Percentiles rank a stretch among this genome's conserved stretches.
Evolutionary conservation across 1,284 basidiomycete species (phyloP).

Genomic region (Trichosporon inkin): DNA sequence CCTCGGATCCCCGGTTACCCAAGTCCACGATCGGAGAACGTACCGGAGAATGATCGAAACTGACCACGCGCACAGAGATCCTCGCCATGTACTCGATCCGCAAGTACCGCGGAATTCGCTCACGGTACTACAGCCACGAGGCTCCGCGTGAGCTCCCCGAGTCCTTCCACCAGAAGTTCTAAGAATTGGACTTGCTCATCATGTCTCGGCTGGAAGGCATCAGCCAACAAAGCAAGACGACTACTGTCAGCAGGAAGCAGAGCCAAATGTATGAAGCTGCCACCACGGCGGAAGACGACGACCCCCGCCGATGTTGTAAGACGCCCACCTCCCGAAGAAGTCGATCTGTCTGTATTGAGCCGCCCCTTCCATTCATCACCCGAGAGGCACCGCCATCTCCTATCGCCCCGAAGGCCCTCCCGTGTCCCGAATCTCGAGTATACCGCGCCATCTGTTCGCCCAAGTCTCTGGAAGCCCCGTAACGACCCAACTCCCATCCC

Average conservation of each 20-base stretch:
- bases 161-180: conserved; percentile 12
- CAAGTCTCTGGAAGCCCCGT: not conserved
- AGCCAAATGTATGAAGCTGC: not conserved
- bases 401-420: not conserved
- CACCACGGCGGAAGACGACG: not conserved
- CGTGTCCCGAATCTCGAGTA: not conserved
- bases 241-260: not conserved
- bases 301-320: not conserved
- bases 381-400: not conserved
- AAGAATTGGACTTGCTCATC: not conserved
- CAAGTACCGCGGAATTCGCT: conserved; percentile 77
- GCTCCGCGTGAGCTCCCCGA: conserved; percentile 20
- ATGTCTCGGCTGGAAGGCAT: not conserved
- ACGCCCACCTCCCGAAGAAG: not conserved
- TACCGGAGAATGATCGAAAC: not conserved
- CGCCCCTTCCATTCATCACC: not conserved
- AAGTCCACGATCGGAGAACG: not conserved
- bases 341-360: conserved; percentile 5
- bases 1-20: not conserved
- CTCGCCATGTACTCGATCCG: conserved; percentile 76
- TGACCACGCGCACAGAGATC: conserved; percentile 60
- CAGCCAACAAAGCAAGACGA: not conserved
- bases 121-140: conserved; percentile 58
- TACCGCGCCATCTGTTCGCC: not conserved
- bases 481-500: not conserved